Evolutionary conservation across 495 filamentous ascomycete genomes (phyloP), one percentile per base, ranked within the genome.

Genomic region (Neurospora sp.): DNA sequence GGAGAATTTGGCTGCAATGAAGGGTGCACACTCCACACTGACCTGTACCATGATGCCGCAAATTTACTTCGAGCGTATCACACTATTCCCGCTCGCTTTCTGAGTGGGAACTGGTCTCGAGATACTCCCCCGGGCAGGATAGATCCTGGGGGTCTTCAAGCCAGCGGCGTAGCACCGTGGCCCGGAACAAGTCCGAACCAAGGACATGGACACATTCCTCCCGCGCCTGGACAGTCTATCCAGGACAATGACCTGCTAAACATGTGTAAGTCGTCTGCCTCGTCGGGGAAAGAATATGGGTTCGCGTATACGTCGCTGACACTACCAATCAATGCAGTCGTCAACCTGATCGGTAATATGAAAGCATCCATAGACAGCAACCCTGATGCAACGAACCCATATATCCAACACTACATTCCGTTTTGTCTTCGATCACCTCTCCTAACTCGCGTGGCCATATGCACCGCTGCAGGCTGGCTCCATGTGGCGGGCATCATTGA

Each of bases 311-410:
- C 48, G 5, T 40, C 42, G 71, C 70, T 75, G 18, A 75, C n/a
- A 20, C 70, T 59, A 38, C 12, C 12, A 41, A 54, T 42, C 23
- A 7, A 8, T 38, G 16, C 85, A 93, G 70, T 82, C 81, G 72
- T 93, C 86, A 78, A 92, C 88, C 78, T 88, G 78, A 73, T 85
- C 74, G 76, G 87, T 78, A 76, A 88, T 81, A 78, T 88, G 81
- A 82, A 80, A 70, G 80, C 81, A 31, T 81, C 79, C 9, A 27
- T 83, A 14, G 81, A 82, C 72, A 81, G 81, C 23, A 80, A 80
- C 40, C 82, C 82, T 0, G 81, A 83, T 48, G 62, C 80, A 5
- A 72, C 78, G 12, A 82, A 81, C 70, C 76, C 78, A 7, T 82
- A 81, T 59, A 76, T 82, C 72, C 80, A 78, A 74, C 72, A 80